Percentiles rank a stretch among this genome's conserved stretches.
Conservation (phyloP, 2,329 filamentous ascomycete species). For the Penicillium sp. region DNA sequence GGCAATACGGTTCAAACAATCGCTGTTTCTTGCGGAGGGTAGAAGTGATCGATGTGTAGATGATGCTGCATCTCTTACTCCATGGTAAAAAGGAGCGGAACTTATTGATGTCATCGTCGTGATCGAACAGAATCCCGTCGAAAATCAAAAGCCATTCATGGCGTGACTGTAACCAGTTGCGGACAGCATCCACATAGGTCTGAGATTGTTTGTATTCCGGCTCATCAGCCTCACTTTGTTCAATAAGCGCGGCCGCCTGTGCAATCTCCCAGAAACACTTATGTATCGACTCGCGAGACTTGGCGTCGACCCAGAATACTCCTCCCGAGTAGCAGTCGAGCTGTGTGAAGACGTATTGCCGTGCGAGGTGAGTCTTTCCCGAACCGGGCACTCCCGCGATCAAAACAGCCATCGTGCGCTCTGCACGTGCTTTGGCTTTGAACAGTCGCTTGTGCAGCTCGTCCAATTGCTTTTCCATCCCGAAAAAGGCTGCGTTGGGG, state of each 20-base stretch:
- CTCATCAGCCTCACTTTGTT: slow-evolving; percentile 37
- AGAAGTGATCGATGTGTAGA: slow-evolving; percentile 62
- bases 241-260: slow-evolving; percentile 49
- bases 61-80: slow-evolving; percentile 56
- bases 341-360: slow-evolving; percentile 60
- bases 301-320: slow-evolving; percentile 64
- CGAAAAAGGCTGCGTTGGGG: slow-evolving; percentile 58
- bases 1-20: slow-evolving; percentile 54
- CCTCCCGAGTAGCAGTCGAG: slow-evolving; percentile 57
- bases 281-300: slow-evolving; percentile 52
- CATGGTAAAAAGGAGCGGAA: slow-evolving; percentile 60
- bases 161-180: slow-evolving; percentile 55
- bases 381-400: slow-evolving; percentile 60
- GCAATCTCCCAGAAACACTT: slow-evolving; percentile 63
- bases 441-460: slow-evolving; percentile 55
- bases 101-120: slow-evolving; percentile 45
- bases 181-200: slow-evolving; percentile 53
- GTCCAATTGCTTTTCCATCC: slow-evolving; percentile 54
- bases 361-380: slow-evolving; percentile 63
- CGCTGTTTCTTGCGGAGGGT: slow-evolving; percentile 51
- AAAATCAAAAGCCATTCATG: slow-evolving; percentile 63
- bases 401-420: slow-evolving; percentile 58
- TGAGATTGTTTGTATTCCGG: slow-evolving; percentile 35
- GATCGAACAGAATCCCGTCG: slow-evolving; percentile 60
- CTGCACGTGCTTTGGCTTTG: slow-evolving; percentile 51